Conservation (phyloP, 352 stramenopile genomes). For the Pythium aristosporum region DNA sequence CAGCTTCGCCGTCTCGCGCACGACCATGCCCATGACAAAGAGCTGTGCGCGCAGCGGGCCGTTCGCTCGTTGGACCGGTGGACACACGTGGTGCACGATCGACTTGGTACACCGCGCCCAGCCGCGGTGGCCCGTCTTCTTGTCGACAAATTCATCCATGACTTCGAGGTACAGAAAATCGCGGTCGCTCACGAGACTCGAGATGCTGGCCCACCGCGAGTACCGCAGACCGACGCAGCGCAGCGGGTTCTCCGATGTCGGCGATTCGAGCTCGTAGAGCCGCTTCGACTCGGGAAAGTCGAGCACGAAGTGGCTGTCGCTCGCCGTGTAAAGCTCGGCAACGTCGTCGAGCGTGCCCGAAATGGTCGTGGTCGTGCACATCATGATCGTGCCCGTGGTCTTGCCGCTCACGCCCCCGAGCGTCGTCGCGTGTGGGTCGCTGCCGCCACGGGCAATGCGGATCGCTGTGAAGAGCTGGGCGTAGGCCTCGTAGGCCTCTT, state of each 20-base stretch:
- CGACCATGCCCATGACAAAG: slow-evolving; percentile 54
- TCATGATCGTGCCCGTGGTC: slow-evolving; percentile 48
- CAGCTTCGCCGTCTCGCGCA: slow-evolving; percentile 53
- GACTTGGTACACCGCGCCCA: slow-evolving; percentile 71
- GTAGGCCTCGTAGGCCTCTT: slow-evolving; percentile 25
- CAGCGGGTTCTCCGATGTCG: slow-evolving; percentile 41
- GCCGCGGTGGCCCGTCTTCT: slow-evolving; percentile 47
- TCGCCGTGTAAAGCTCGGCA: slow-evolving; percentile 50
- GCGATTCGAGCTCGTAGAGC: slow-evolving; percentile 55
- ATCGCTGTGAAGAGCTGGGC: slow-evolving; percentile 28
- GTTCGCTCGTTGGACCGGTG: slow-evolving; percentile 53
- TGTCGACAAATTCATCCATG: slow-evolving; percentile 71
- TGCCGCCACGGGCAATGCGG: slow-evolving; percentile 27
- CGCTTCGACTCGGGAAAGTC: slow-evolving; percentile 47
- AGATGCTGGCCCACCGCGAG: slow-evolving; percentile 57
- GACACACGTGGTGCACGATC: slow-evolving; percentile 59
- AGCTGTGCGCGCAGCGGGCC: slow-evolving; percentile 53
- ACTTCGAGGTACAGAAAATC: slow-evolving; percentile 63
- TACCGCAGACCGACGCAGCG: slow-evolving; percentile 49
- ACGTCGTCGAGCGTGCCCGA: slow-evolving; percentile 65
- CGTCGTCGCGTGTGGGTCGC: slow-evolving; percentile 28
- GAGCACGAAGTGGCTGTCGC: slow-evolving; percentile 44
- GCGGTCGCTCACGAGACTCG: slow-evolving; percentile 45
- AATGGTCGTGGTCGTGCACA: slow-evolving; percentile 55
- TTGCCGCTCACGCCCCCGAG: slow-evolving; percentile 28